Conservation (phyloP, 208 protist species). For the Acanthamoeba culbertsoni region DNA sequence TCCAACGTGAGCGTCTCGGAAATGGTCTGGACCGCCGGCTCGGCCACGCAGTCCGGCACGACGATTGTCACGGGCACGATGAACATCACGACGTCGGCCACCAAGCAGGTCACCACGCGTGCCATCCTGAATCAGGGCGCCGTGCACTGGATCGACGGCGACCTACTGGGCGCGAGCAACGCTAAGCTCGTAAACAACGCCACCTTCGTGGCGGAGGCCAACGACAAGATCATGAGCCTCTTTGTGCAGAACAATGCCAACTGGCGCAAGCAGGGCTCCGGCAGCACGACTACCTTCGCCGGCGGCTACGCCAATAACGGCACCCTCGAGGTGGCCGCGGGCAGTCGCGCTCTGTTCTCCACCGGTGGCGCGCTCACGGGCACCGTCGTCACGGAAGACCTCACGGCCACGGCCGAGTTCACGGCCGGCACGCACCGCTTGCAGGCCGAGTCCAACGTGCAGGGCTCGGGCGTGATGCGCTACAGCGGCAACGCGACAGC, state of each 20-base stretch:
- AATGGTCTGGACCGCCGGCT: constrained; percentile 5
- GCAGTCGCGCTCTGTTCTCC: not conserved
- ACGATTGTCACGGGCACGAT: constrained; percentile 10
- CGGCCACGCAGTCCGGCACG: not conserved
- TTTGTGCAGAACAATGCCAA: constrained; percentile 39
- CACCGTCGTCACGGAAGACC: not conserved
- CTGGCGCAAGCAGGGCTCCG: constrained; percentile 19
- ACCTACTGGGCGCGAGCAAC: constrained; percentile 7
- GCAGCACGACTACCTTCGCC: constrained; percentile 3
- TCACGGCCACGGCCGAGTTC: not conserved
- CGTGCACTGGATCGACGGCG: constrained; percentile 22
- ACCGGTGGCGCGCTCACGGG: constrained; percentile 2
- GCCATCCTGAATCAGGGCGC: not conserved
- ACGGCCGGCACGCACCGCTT: constrained; percentile 21
- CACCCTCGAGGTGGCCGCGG: not conserved
- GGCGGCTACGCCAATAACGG: constrained; percentile 57
- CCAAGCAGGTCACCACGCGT: constrained; percentile 21
- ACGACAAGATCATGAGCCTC: not conserved
- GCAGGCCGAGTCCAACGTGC: not conserved
- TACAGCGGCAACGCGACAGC: constrained; percentile 21
- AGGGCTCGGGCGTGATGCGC: constrained; percentile 5
- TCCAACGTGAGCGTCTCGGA: constrained; percentile 10
- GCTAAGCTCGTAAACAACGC: constrained; percentile 1
- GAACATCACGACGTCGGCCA: constrained; percentile 20
- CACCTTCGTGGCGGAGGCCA: constrained; percentile 9